Evolutionary conservation across 192 early-diverging fungal species (phyloP).

Genomic region (Coemansia sp.): DNA sequence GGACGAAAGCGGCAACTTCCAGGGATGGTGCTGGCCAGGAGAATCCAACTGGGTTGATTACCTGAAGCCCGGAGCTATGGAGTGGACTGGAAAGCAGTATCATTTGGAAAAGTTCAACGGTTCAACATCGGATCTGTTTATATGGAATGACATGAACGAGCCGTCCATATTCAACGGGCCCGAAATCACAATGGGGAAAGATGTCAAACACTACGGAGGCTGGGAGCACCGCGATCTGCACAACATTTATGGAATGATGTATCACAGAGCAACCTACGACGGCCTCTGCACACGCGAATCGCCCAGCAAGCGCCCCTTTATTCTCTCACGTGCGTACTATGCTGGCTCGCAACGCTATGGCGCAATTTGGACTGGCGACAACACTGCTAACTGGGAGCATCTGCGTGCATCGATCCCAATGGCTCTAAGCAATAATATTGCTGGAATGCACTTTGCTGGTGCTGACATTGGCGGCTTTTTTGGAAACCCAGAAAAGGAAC

Average conservation of each 20-base stretch:
- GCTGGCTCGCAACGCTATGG: slow-evolving; percentile 93
- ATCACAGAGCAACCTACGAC: slow-evolving; percentile 81
- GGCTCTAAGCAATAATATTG: slow-evolving; percentile 81
- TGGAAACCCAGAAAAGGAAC: slow-evolving; percentile 84
- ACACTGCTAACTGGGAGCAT: slow-evolving; percentile 86
- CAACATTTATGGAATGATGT: slow-evolving; percentile 89
- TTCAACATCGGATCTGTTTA: slow-evolving; percentile 75
- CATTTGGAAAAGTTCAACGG: slow-evolving; percentile 77
- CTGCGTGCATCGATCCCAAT: slow-evolving; percentile 81
- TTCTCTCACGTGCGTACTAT: slow-evolving; percentile 95
- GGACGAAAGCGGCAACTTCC: slow-evolving; percentile 68
- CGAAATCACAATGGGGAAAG: slow-evolving; percentile 96
- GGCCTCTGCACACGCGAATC: slow-evolving; percentile 69
- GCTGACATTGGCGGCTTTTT: slow-evolving; percentile 99
- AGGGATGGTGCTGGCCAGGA: slow-evolving; percentile 99
- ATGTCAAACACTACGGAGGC: slow-evolving; percentile 80
- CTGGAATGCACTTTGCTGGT: slow-evolving; percentile 89
- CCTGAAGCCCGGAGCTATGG: slow-evolving; percentile 69
- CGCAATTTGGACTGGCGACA: slow-evolving; percentile 99
- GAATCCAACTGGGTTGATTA: slow-evolving; percentile 92
- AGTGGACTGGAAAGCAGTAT: slow-evolving; percentile 83
- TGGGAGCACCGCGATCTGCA: slow-evolving; percentile 96
- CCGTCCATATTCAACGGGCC: slow-evolving; percentile 96
- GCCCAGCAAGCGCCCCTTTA: slow-evolving; percentile 78
- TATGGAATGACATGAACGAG: slow-evolving; percentile 99